Conservation (phyloP, 2,329 filamentous ascomycete genomes). For the Paracoccidioides brasiliensis region DNA sequence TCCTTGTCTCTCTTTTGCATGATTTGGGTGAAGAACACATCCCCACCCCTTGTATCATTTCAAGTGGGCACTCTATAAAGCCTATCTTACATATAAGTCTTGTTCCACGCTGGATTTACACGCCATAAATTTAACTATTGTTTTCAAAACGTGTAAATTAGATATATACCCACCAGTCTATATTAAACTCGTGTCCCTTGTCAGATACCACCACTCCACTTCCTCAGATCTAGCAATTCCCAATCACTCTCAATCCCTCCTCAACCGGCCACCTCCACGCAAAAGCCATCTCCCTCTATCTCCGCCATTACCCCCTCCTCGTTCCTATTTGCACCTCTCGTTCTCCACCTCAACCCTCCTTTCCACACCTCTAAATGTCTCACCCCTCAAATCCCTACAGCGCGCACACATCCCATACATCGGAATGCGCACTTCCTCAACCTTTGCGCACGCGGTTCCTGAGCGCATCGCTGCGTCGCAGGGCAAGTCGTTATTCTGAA, state of each 20-base stretch:
- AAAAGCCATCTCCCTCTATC: not conserved
- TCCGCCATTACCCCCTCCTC: not conserved
- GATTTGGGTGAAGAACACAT: not conserved
- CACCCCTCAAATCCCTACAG: not conserved
- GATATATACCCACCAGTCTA: too few species aligned
- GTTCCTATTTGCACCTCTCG: not conserved
- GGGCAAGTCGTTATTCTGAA: not conserved
- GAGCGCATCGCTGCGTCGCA: not conserved
- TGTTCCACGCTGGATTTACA: too few species aligned
- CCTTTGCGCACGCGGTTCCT: not conserved
- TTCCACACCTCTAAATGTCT: not conserved
- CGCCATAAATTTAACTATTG: too few species aligned
- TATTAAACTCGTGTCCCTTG: too few species aligned
- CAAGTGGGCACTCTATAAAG: not conserved
- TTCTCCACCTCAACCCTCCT: not conserved
- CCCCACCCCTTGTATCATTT: not conserved
- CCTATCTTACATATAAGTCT: too few species aligned
- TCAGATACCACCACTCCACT: too few species aligned
- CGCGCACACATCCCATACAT: not conserved
- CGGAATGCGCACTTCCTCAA: not conserved
- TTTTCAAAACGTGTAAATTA: too few species aligned
- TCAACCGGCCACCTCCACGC: not conserved
- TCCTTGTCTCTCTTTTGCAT: conserved; percentile 1
- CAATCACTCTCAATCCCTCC: not conserved
- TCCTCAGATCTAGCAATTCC: too few species aligned